Conservation (phyloP, 495 filamentous ascomycete genomes). For the Baudoinia panamericana region DNA sequence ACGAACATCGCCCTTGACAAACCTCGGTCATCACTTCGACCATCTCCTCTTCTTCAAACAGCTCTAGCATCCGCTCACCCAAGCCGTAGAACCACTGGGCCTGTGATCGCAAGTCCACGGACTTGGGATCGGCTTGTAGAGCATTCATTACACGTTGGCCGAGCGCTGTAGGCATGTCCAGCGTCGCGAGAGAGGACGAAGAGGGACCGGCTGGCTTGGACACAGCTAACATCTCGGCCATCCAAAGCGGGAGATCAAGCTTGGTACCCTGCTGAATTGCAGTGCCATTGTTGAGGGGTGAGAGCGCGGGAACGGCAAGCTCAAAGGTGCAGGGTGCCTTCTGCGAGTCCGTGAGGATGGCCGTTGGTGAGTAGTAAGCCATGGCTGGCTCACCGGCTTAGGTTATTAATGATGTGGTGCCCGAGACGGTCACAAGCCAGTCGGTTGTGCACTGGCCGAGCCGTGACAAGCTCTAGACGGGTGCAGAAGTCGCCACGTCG, state of each 20-base stretch:
- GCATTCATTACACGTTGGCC: slow-evolving; percentile 76
- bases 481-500: too few species aligned
- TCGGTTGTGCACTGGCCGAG: too few species aligned
- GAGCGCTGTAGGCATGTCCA: slow-evolving; percentile 69
- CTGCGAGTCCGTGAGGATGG: slow-evolving; percentile 85
- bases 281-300: slow-evolving; percentile 65
- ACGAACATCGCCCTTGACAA: too few species aligned
- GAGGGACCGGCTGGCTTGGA: slow-evolving; percentile 25
- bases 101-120: slow-evolving; percentile 67
- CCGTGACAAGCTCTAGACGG: too few species aligned
- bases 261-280: slow-evolving; percentile 68
- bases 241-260: slow-evolving; percentile 82
- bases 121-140: slow-evolving; percentile 75
- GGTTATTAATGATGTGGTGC: not conserved
- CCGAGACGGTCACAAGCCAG: too few species aligned
- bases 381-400: too few species aligned
- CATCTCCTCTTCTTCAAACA: slow-evolving; percentile 86
- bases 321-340: slow-evolving; percentile 94
- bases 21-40: slow-evolving; percentile 62
- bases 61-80: slow-evolving; percentile 68
- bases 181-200: slow-evolving; percentile 44
- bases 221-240: slow-evolving; percentile 90
- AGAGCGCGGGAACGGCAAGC: slow-evolving; percentile 71
- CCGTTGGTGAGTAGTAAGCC: slow-evolving; percentile 81
- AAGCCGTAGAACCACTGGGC: slow-evolving; percentile 80